A percentile compares a stretch with the other conserved stretches of the same genome.
phyloP scores from a whole-genome alignment of 2,329 filamentous ascomycete species.

The Fusarium annulatum region DNA sequence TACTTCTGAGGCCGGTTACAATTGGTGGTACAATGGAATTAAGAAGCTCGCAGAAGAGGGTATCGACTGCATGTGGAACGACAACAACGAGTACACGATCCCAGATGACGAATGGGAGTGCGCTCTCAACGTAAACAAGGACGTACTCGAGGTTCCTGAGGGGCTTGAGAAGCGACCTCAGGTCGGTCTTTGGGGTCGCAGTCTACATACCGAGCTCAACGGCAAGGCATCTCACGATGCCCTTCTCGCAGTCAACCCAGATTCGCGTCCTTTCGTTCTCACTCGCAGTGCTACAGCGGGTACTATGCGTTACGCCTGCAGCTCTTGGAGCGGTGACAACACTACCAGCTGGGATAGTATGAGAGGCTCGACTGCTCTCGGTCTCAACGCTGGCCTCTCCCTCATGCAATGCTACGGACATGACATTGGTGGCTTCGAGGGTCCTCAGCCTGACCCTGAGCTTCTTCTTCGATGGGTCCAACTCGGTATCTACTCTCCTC shows the following conservation, averaged over 20 bases:
- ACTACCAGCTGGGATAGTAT: slow-evolving; percentile 79
- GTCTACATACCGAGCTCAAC: slow-evolving; percentile 76
- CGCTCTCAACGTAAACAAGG: slow-evolving; percentile 58
- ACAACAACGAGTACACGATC: slow-evolving; percentile 81
- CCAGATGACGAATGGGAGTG: slow-evolving; percentile 74
- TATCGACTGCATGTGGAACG: slow-evolving; percentile 82
- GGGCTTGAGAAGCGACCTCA: slow-evolving; percentile 55
- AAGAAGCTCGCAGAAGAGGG: slow-evolving; percentile 69
- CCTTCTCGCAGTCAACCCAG: slow-evolving; percentile 66
- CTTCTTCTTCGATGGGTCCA: slow-evolving; percentile 80
- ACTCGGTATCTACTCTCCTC: slow-evolving; percentile 74
- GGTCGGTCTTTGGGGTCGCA: slow-evolving; percentile 76
- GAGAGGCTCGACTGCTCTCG: slow-evolving; percentile 76
- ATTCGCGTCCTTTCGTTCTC: slow-evolving; percentile 73
- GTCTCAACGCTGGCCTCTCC: slow-evolving; percentile 74
- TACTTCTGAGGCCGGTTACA: slow-evolving; percentile 72
- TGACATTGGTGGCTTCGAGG: slow-evolving; percentile 81
- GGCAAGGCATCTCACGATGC: slow-evolving; percentile 77
- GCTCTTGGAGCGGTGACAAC: slow-evolving; percentile 80
- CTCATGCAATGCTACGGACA: slow-evolving; percentile 78
- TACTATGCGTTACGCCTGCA: slow-evolving; percentile 76
- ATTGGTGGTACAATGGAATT: slow-evolving; percentile 79
- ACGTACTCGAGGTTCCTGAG: slow-evolving; percentile 49
- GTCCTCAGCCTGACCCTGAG: slow-evolving; percentile 76
- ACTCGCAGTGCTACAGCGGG: slow-evolving; percentile 77